A percentile compares a stretch with the other conserved stretches of the same genome.
These are phyloP conservation scores for Litchi chinensis DNA, from an alignment of 345 rosid genomes.

Conservation along the genomic window DNA sequence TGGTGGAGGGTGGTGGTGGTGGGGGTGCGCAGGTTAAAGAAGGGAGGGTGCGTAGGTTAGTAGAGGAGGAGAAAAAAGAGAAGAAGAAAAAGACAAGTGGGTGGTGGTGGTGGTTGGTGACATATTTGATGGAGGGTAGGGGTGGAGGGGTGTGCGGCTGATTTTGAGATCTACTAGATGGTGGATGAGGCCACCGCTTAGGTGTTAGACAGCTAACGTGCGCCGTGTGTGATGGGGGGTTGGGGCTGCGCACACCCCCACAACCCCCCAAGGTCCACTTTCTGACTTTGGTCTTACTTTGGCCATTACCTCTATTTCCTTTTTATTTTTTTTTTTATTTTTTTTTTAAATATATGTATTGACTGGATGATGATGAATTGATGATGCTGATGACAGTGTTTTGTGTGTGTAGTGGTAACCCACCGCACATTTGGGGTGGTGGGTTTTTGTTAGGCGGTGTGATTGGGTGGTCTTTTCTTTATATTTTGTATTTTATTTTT, in stretches of 20 bases:
- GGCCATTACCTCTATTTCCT: background rate
- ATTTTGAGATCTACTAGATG: slow-evolving; percentile 42
- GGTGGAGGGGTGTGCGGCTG: slow-evolving; percentile 59
- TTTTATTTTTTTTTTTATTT: background rate
- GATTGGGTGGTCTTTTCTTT: too few relatives aligned
- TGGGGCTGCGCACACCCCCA: slow-evolving; percentile 15
- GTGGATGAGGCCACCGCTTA: slow-evolving; percentile 45
- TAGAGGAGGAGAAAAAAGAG: background rate
- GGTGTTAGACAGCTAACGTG: slow-evolving; percentile 44
- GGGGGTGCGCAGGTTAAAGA: slow-evolving; percentile 19
- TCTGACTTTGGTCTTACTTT: slow-evolving; percentile 16
- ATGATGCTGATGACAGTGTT: too few relatives aligned
- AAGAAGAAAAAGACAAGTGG: background rate
- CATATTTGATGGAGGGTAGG: slow-evolving; percentile 38
- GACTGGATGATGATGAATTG: background rate
- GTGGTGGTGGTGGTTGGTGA: slow-evolving; percentile 44
- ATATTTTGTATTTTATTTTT: too few relatives aligned
- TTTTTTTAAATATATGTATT: background rate
- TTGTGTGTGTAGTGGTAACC: too few relatives aligned
- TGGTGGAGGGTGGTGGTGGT: slow-evolving; percentile 26
- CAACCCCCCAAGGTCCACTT: slow-evolving; percentile 29
- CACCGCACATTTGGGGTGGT: background rate
- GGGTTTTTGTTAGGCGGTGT: too few relatives aligned
- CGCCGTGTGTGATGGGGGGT: slow-evolving; percentile 41
- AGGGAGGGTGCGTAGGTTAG: background rate